Percentiles rank a stretch among this genome's conserved stretches.
phyloP scores from a whole-genome alignment of 2,329 filamentous ascomycete genomes.

The Diatrype stigma region DNA sequence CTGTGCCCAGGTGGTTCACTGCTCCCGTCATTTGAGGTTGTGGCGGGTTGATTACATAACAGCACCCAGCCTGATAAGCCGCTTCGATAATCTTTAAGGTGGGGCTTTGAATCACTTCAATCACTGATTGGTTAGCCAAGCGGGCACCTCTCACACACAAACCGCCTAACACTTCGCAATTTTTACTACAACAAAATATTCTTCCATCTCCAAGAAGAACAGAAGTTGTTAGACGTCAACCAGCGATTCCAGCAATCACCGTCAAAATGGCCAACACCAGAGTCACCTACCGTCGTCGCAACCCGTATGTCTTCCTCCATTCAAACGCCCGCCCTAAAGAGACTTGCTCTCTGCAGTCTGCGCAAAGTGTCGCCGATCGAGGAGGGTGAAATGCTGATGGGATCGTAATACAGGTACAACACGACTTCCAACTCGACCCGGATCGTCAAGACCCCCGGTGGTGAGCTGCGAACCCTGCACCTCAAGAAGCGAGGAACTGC shows the following conservation, averaged over 20 bases:
- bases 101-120: background rate
- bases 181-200: constrained; percentile 24
- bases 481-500: constrained; percentile 99
- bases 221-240: constrained; percentile 24
- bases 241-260: constrained; percentile 22
- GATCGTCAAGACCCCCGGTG: constrained; percentile 93
- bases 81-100: background rate
- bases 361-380: background rate
- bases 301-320: constrained; percentile 60
- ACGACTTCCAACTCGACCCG: constrained; percentile 96
- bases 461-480: constrained; percentile 92
- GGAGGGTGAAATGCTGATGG: constrained; percentile 15
- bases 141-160: background rate
- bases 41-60: too few species aligned
- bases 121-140: background rate
- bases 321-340: constrained; percentile 11
- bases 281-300: constrained; percentile 71
- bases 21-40: too few species aligned
- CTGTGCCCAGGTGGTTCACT: too few species aligned
- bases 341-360: background rate
- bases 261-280: constrained; percentile 56
- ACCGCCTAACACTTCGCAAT: constrained; percentile 10
- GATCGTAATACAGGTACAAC: constrained; percentile 73
- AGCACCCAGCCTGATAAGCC: background rate
- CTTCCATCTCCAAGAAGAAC: constrained; percentile 19